Evolutionary conservation across 176 grass and related monocot species (phyloP), one percentile per base, ranked within the genome.

Genomic region (Rhynchospora breviuscula): DNA sequence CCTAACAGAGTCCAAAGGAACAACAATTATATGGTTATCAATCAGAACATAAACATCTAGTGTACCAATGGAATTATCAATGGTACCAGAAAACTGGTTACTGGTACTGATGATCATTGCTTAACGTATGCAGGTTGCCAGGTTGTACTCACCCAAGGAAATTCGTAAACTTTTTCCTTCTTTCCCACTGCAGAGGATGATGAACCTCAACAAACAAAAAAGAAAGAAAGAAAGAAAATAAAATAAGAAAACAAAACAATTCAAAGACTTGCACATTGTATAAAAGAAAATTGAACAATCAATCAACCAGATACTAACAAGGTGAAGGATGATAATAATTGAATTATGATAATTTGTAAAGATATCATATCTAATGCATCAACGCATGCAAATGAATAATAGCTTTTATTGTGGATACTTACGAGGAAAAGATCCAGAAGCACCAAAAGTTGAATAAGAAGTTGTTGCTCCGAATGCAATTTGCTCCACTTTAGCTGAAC

Each of bases 91-190:
- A 46, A 19, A 70, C 33, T 75, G 11, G 48, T 75, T 13, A 21
- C 47, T 75, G 35, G 7, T 49, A 53, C 12, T 23, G 11, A 53
- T 53, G 53, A 54, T 54, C 9, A 31, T 76, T 53, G 48, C 72
- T 75, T 26, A 26, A 76, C 29, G 7, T 62, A 10, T 23, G 18
- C 59, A 62, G 59, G 5, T 29, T 13, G 29, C n/a, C n/a, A n/a
- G n/a, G n/a, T n/a, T n/a, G n/a, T 53, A 54, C 72, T 76, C 21
- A 76, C 72, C 72, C 72, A 76, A 76, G 72, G 72, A 26, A 53
- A 52, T 26, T 29, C 2, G 2, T 76, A 76, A 13, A 22, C 48
- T 15, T 56, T 54, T 56, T 77, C 73, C 5, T 51, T 21, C 54
- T 77, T 77, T 1, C 54, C 73, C 12, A 15, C 21, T 77, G 29